Conservation (phyloP, 179 eudicot species). For the Silene vulgaris region DNA sequence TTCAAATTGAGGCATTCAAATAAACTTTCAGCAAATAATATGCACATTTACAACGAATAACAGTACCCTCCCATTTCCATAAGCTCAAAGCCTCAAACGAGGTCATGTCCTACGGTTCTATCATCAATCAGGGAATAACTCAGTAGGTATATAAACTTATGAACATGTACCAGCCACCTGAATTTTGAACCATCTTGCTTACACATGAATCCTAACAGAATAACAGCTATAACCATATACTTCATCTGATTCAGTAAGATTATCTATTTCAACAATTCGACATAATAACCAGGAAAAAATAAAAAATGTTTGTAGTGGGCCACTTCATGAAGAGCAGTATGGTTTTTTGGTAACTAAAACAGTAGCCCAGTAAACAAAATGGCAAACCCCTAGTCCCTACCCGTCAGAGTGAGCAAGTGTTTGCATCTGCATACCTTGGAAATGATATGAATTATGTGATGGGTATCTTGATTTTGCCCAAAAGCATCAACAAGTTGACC, state of each 20-base stretch:
- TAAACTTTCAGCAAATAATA: not conserved
- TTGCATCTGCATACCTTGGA: slow-evolving; percentile 40
- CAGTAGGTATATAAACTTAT: not conserved
- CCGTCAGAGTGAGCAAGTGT: not conserved
- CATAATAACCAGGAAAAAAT: not conserved
- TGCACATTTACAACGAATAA: not conserved
- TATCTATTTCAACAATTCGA: not conserved
- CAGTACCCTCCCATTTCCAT: not conserved
- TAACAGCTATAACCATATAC: not conserved
- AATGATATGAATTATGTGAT: slow-evolving; percentile 34
- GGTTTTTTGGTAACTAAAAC: too few relatives aligned
- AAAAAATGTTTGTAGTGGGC: not conserved
- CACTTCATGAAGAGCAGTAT: not conserved
- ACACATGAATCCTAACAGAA: not conserved
- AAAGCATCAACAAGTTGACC: slow-evolving; percentile 63
- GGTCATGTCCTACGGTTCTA: not conserved
- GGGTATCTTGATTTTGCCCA: slow-evolving; percentile 41
- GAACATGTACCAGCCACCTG: not conserved
- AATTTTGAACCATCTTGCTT: not conserved
- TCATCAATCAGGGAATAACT: not conserved
- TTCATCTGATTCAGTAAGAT: not conserved
- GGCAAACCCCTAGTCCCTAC: too few relatives aligned
- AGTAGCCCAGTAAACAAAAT: too few relatives aligned
- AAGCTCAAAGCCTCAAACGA: not conserved
- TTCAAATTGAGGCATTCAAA: not conserved